These are phyloP conservation scores for Fomitopsis serialis DNA, from an alignment of 768 basidiomycete species.

Conservation along the genomic window DNA sequence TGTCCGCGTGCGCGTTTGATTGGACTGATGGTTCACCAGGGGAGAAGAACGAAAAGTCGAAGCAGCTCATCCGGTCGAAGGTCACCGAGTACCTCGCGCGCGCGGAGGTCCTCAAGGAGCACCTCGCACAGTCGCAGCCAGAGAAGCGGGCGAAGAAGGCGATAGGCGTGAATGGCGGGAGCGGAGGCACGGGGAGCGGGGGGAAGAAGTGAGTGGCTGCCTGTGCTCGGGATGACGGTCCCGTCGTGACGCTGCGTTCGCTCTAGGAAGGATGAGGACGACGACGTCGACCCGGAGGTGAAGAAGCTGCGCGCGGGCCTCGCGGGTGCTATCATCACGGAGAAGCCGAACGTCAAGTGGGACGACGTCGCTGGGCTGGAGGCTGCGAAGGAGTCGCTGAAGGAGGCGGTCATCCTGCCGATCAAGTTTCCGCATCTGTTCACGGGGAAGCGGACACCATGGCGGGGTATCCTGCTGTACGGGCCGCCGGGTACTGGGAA, in stretches of 20 bases:
- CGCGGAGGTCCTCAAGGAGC: constrained; percentile 87
- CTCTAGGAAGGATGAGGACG: constrained; percentile 48
- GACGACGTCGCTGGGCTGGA: constrained; percentile 98
- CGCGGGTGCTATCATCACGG: constrained; percentile 81
- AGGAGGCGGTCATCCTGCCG: constrained; percentile 98
- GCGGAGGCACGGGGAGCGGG: constrained; percentile 29
- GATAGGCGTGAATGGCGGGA: constrained; percentile 43
- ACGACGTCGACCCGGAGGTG: constrained; percentile 83
- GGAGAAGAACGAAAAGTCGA: constrained; percentile 94
- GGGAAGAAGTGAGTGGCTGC: constrained; percentile 33
- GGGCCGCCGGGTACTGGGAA: constrained; percentile 99
- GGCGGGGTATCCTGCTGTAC: constrained; percentile 93
- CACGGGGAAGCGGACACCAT: constrained; percentile 96
- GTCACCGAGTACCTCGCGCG: constrained; percentile 88
- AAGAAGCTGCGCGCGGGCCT: constrained; percentile 96
- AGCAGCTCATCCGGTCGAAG: constrained; percentile 79
- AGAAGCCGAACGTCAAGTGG: constrained; percentile 96
- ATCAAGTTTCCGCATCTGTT: constrained; percentile 99
- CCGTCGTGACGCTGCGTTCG: neutral
- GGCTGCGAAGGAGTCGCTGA: constrained; percentile 90
- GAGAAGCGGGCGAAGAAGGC: constrained; percentile 58
- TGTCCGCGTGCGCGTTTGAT: constrained; percentile 1
- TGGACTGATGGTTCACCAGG: constrained; percentile 36
- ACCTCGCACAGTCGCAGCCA: constrained; percentile 56
- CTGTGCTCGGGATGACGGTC: neutral